Base-by-base conservation (phyloP, 1,284 basidiomycete species). In the Puccinia coronata region DNA sequence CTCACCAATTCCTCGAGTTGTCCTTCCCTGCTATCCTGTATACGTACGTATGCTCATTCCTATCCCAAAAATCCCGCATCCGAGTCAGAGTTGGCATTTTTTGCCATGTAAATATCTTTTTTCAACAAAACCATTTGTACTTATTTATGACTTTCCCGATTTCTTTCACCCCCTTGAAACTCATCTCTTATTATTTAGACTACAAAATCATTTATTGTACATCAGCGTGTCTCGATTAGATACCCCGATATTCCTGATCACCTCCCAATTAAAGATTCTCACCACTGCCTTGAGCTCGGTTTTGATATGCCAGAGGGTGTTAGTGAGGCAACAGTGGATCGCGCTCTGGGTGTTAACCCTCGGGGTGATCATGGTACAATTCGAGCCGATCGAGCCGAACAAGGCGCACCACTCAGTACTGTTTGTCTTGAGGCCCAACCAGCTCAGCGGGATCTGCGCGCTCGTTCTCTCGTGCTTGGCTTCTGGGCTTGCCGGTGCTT, bases 191-290 rank as follows among this genome's bases (percentile, higher is more conserved):
- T 28, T 65, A 5, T 31, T 43, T 47, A 77, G 74, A 25, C 11
- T 78, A 55, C 76, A 78, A 34, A 78, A 78, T 41, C 57, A 78
- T 51, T 51, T 78, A 41, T 57, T 78, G 43, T 78, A 78, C 49
- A 41, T 78, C 53, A 67, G 57, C 11, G 11, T 78, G 14, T 11
- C 47, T 0, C 25, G 70, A 23, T 43, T 78, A 34, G 63, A 78
- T 28, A 69, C 76, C 4, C 49, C 76, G 34, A 78, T 61, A 5
- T 78, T 69, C 39, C 47, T 78, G 1, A 53, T 78, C 18, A 78
- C 76, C 0, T 78, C 76, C 25, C 76, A 78, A 36, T 31, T 78
- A 3, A 78, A 78, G 51, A 78, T 78, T 5, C 18, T 78, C 9
- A 67, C 76, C 11, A 78, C 65, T 31, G 76, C 76, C 16, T 6